Evolutionary conservation across 371 early-diverging fungal genomes (phyloP).

Genomic region (Phascolomyces articulosus): DNA sequence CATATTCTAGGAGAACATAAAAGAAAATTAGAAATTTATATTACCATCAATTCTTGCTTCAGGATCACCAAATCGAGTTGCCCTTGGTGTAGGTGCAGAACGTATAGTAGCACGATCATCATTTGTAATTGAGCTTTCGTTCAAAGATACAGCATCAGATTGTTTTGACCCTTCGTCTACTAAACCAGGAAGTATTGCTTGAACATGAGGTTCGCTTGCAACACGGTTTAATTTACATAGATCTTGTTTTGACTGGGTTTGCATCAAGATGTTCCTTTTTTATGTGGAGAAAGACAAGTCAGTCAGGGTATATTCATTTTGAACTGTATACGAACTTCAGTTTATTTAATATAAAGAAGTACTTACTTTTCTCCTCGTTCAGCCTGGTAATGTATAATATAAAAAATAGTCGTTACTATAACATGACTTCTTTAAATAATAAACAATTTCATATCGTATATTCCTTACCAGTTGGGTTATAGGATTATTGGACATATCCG

Average conservation of each 20-base stretch:
- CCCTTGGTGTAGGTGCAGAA: conserved; percentile 29
- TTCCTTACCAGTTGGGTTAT: background rate
- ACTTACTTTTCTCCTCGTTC: conserved; percentile 15
- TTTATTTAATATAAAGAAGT: background rate
- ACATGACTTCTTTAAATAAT: no score
- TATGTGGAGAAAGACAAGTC: no score
- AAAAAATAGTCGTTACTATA: no score
- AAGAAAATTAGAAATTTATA: no score
- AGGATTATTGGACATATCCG: conserved; percentile 25
- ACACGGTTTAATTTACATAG: conserved; percentile 36
- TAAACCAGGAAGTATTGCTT: conserved; percentile 27
- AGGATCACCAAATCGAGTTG: conserved; percentile 5
- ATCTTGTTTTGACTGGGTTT: conserved; percentile 21
- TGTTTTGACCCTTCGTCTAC: background rate
- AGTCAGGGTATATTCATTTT: no score
- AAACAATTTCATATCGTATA: no score
- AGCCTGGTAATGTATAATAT: conserved; percentile 1
- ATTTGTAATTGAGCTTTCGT: background rate
- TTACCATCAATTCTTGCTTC: background rate
- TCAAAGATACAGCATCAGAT: background rate
- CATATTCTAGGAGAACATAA: no score
- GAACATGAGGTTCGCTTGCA: conserved; percentile 45
- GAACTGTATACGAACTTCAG: no score
- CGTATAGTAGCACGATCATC: background rate
- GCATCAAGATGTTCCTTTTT: conserved; percentile 12